A percentile compares a stretch with the other conserved stretches of the same genome.
Evolutionary conservation across 345 rosid species (phyloP).

Genomic region (Lumnitzera racemosa): DNA sequence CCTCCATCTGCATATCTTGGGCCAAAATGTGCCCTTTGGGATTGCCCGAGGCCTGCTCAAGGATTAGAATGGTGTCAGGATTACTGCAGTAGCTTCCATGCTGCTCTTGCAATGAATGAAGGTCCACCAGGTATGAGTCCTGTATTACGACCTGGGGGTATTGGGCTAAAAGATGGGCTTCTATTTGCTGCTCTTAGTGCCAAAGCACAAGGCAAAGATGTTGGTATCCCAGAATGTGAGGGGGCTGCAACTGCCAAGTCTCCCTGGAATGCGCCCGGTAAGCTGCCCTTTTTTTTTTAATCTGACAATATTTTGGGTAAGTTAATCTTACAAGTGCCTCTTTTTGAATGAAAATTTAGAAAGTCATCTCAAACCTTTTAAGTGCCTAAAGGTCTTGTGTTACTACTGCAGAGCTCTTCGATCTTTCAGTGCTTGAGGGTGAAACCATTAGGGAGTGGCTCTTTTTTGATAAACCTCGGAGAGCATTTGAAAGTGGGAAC

Average conservation of each 20-base stretch:
- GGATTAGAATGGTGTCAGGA: constrained; percentile 80
- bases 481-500: constrained; percentile 95
- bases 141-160: constrained; percentile 83
- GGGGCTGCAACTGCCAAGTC: constrained; percentile 99
- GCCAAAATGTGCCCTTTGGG: constrained; percentile 99
- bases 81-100: constrained; percentile 93
- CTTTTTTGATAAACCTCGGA: constrained; percentile 91
- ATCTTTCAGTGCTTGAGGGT: constrained; percentile 73
- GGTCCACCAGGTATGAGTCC: constrained; percentile 95
- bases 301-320: not conserved
- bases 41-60: constrained; percentile 94
- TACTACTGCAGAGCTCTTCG: constrained; percentile 76
- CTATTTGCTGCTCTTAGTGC: constrained; percentile 86
- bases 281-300: constrained; percentile 13
- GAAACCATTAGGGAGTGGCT: constrained; percentile 99
- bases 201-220: constrained; percentile 78
- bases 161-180: constrained; percentile 79
- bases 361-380: constrained; percentile 7
- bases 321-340: not conserved
- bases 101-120: constrained; percentile 73
- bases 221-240: constrained; percentile 96
- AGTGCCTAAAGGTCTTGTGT: constrained; percentile 8
- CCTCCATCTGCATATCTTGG: constrained; percentile 95
- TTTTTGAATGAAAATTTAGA: not conserved
- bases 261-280: constrained; percentile 99